A percentile compares a stretch with the other conserved stretches of the same genome.
phyloP scores from a whole-genome alignment of 1,284 basidiomycete genomes.

The Mycosarcoma mackinlayi region DNA sequence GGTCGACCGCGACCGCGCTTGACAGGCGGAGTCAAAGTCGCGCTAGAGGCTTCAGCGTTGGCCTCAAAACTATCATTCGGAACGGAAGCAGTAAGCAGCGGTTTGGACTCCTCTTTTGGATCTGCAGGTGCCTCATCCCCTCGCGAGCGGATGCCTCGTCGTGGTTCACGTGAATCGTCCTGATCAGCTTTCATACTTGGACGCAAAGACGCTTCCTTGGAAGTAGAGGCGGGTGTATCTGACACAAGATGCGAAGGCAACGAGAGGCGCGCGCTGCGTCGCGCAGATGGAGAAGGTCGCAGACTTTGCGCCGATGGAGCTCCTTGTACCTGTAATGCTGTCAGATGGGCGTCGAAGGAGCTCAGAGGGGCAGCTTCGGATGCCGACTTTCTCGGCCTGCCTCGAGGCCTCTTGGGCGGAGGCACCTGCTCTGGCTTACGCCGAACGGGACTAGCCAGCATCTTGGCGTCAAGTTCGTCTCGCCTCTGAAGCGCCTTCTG shows the following conservation, averaged over 20 bases:
- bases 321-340: not conserved
- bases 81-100: not conserved
- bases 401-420: conserved; percentile 9
- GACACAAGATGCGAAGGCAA: conserved; percentile 2
- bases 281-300: conserved; percentile 8
- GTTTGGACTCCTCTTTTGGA: not conserved
- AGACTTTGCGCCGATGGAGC: not conserved
- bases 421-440: conserved; percentile 19
- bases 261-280: conserved; percentile 30
- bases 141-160: conserved; percentile 10
- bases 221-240: not conserved
- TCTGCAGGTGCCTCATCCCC: not conserved
- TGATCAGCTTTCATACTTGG: not conserved
- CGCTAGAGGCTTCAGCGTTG: not conserved
- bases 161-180: not conserved
- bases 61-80: not conserved
- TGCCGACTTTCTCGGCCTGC: conserved; percentile 24
- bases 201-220: not conserved
- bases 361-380: not conserved
- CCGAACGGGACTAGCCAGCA: conserved; percentile 21
- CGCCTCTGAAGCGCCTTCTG: conserved; percentile 41
- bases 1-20: conserved; percentile 31
- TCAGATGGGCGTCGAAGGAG: not conserved
- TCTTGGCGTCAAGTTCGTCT: conserved; percentile 44
- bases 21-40: conserved; percentile 1